phyloP scores from a whole-genome alignment of 495 filamentous ascomycete species.

The Penicillium pancosmium region DNA sequence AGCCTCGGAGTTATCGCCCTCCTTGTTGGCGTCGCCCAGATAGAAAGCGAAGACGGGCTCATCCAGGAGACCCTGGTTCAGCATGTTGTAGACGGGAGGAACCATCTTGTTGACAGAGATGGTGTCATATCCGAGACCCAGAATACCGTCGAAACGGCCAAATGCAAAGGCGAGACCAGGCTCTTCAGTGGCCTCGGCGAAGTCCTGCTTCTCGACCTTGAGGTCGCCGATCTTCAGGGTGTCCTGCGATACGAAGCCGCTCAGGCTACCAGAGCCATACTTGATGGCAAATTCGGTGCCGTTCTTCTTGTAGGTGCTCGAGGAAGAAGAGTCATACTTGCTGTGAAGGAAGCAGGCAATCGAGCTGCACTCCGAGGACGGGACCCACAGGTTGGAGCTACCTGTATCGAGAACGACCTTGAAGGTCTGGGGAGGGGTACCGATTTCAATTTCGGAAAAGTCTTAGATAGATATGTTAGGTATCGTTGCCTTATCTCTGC shows the following conservation, averaged over 20 bases:
- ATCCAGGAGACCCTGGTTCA: slow-evolving; percentile 86
- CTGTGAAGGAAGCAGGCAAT: slow-evolving; percentile 98
- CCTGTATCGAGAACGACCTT: slow-evolving; percentile 99
- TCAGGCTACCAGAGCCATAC: slow-evolving; percentile 94
- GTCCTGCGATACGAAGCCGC: slow-evolving; percentile 92
- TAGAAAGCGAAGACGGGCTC: slow-evolving; percentile 97
- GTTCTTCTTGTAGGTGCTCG: slow-evolving; percentile 92
- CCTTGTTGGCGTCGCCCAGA: slow-evolving; percentile 73
- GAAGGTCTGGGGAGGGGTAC: slow-evolving; percentile 90
- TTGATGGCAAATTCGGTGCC: slow-evolving; percentile 89
- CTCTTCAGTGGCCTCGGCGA: slow-evolving; percentile 93
- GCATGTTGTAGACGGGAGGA: slow-evolving; percentile 95
- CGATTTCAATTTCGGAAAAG: slow-evolving; percentile 94
- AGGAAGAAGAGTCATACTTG: slow-evolving; percentile 92
- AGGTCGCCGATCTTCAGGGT: slow-evolving; percentile 84
- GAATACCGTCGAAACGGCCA: slow-evolving; percentile 95
- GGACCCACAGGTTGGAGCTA: slow-evolving; percentile 99
- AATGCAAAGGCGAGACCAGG: slow-evolving; percentile 98
- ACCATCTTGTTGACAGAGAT: slow-evolving; percentile 95
- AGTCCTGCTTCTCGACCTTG: slow-evolving; percentile 82
- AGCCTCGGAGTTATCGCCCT: slow-evolving; percentile 79
- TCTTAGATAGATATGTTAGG: slow-evolving; percentile 56
- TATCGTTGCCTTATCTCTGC: slow-evolving; percentile 1
- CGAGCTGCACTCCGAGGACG: slow-evolving; percentile 84
- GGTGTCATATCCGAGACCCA: slow-evolving; percentile 91